Evolutionary conservation across 176 grass and related monocot species (phyloP).

Genomic region (Hsuehochloa calcarea): DNA sequence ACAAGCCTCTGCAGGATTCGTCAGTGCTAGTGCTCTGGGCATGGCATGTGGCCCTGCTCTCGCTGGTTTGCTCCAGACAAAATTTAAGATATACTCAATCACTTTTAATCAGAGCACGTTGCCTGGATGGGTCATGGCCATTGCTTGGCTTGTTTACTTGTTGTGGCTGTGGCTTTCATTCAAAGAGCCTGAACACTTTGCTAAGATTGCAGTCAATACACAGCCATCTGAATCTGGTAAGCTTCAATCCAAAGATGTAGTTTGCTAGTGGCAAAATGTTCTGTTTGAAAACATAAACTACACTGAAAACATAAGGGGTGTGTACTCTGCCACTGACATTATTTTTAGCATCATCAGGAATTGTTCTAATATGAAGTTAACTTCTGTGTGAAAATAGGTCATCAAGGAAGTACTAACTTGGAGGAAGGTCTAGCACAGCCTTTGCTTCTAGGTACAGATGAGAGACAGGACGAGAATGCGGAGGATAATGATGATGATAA

Average conservation of each 20-base stretch:
- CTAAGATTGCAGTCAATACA: constrained; percentile 17
- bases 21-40: constrained; percentile 92
- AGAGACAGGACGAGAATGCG: constrained; percentile 43
- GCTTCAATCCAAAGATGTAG: constrained; percentile 6
- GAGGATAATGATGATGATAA: constrained; percentile 54
- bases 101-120: constrained; percentile 87
- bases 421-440: constrained; percentile 84
- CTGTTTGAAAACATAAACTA: neutral
- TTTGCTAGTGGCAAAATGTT: neutral
- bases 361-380: neutral
- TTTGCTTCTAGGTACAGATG: constrained; percentile 54
- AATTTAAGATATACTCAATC: constrained; percentile 72
- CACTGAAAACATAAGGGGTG: constrained; percentile 11
- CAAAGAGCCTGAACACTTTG: constrained; percentile 65
- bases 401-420: constrained; percentile 40
- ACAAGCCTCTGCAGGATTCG: constrained; percentile 90
- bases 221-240: constrained; percentile 54
- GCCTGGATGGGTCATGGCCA: constrained; percentile 92
- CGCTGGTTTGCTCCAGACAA: constrained; percentile 83
- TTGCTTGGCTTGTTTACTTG: constrained; percentile 86
- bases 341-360: neutral
- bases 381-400: constrained; percentile 49
- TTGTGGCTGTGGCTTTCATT: constrained; percentile 84
- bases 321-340: neutral
- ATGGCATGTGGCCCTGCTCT: constrained; percentile 97